Conservation (phyloP, 371 early-diverging fungal species). For the Circinella umbellata region DNA sequence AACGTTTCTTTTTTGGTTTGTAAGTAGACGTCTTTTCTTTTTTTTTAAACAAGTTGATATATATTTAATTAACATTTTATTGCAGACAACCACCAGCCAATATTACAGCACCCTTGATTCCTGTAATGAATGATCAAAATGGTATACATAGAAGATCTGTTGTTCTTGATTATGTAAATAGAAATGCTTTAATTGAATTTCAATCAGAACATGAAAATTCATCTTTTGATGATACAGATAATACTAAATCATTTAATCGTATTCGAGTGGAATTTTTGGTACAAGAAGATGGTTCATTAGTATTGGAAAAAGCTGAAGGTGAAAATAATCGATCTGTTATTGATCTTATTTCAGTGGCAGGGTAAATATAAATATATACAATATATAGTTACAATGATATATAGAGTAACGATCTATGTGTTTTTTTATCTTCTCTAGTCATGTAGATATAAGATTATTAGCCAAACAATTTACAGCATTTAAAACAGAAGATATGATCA, state of each 20-base stretch:
- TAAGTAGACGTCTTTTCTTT: constrained; percentile 6
- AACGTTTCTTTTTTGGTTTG: constrained; percentile 32
- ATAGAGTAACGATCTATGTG: not conserved
- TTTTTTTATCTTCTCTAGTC: constrained; percentile 12
- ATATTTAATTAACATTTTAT: too few relatives aligned
- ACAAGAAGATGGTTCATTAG: constrained; percentile 30
- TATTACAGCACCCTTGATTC: constrained; percentile 28
- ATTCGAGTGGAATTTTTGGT: constrained; percentile 33
- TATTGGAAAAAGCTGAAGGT: constrained; percentile 24
- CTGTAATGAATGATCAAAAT: constrained; percentile 20
- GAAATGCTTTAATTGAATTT: not conserved
- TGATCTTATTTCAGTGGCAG: constrained; percentile 31
- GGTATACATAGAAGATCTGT: constrained; percentile 33
- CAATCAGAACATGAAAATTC: not conserved
- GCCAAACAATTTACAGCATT: constrained; percentile 28
- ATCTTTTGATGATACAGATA: not conserved
- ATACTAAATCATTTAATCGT: constrained; percentile 15
- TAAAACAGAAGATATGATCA: not conserved
- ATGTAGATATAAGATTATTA: constrained; percentile 38
- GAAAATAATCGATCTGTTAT: constrained; percentile 31
- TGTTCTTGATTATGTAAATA: constrained; percentile 34
- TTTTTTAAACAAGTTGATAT: not conserved
- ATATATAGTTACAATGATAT: not conserved
- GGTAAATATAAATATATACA: constrained; percentile 19
- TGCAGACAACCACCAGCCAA: constrained; percentile 33